Evolutionary conservation across 1,284 basidiomycete genomes (phyloP).

Genomic region (Cutaneotrichosporon arboriforme): DNA sequence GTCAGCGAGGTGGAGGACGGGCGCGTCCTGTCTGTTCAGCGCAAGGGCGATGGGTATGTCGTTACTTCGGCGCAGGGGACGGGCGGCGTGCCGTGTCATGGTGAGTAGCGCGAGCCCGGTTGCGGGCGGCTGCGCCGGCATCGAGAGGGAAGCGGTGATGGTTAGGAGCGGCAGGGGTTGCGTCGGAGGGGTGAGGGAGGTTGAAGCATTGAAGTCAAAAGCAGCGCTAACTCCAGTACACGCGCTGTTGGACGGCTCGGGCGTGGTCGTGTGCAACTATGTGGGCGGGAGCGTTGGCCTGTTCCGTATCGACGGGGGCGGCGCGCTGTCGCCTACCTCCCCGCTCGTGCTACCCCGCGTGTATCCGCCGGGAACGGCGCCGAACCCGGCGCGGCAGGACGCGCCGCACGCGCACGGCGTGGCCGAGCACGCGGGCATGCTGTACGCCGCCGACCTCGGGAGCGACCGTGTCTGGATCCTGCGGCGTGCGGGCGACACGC

Average conservation of each 20-base stretch:
- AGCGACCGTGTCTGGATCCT: constrained; percentile 41
- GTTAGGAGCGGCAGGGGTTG: too few species aligned
- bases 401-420: constrained; percentile 40
- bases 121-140: not conserved
- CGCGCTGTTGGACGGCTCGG: constrained; percentile 39
- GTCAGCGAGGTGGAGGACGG: constrained; percentile 27
- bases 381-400: constrained; percentile 44
- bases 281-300: constrained; percentile 23
- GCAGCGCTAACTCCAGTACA: constrained; percentile 26
- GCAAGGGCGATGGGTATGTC: constrained; percentile 26
- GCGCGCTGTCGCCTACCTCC: constrained; percentile 25
- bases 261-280: constrained; percentile 22
- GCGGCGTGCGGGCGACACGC: constrained; percentile 16
- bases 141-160: too few species aligned
- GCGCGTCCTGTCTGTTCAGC: constrained; percentile 22
- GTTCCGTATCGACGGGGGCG: constrained; percentile 30
- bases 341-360: constrained; percentile 29
- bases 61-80: constrained; percentile 31
- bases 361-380: constrained; percentile 27
- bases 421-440: constrained; percentile 30
- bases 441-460: constrained; percentile 45
- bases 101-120: constrained; percentile 19
- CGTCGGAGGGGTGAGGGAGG: not conserved
- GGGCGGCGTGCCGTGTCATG: constrained; percentile 34
- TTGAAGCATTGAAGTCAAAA: not conserved